Evolutionary conservation across 2,329 filamentous ascomycete species (phyloP).

Genomic region (Xylaria hypoxylon): DNA sequence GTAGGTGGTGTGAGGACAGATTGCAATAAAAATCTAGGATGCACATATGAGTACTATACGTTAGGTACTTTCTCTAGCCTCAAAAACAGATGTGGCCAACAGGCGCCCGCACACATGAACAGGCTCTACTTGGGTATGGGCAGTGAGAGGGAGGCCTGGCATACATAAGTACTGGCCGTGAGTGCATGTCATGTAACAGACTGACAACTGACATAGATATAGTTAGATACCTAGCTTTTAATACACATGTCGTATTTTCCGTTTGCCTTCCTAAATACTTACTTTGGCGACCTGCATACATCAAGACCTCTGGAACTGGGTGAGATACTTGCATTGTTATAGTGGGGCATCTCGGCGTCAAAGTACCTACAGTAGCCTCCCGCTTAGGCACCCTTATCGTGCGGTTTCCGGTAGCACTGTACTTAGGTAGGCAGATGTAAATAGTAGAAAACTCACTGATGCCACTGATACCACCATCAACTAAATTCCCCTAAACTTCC

Average conservation of each 20-base stretch:
- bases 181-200: no score
- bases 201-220: no score
- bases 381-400: conserved; percentile 20
- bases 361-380: neutral
- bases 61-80: neutral
- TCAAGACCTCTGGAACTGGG: no score
- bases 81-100: neutral
- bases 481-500: conserved; percentile 25
- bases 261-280: no score
- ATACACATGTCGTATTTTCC: no score
- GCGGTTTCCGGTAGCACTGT: conserved; percentile 21
- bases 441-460: conserved; percentile 33
- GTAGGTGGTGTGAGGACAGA: conserved; percentile 28
- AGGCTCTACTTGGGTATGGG: no score
- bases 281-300: no score
- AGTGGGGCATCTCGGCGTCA: conserved; percentile 25
- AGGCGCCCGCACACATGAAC: neutral
- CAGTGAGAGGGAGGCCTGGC: no score
- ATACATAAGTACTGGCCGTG: no score
- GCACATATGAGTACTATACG: no score
- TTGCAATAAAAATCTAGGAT: conserved; percentile 18
- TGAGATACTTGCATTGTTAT: neutral
- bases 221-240: no score
- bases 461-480: conserved; percentile 22
- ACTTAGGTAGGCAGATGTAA: conserved; percentile 13